Evolutionary conservation across 2,329 filamentous ascomycete species (phyloP).

Genomic region (Neopestalotiopsis rosae): DNA sequence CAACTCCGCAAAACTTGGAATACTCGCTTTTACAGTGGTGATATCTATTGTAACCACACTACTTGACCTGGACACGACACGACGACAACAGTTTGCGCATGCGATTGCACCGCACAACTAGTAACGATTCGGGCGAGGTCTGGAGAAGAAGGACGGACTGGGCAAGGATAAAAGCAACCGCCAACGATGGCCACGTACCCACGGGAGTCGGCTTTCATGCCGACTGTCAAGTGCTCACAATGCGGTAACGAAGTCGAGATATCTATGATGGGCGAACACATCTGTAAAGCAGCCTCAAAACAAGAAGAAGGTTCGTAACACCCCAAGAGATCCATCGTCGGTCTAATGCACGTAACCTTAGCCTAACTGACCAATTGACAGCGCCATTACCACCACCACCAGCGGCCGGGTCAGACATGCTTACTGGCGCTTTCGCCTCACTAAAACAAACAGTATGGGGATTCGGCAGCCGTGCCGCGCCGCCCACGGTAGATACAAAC

Average conservation of each 20-base stretch:
- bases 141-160: conserved; percentile 1
- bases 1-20: neutral
- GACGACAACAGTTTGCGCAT: neutral
- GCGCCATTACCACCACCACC: conserved; percentile 19
- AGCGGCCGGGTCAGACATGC: conserved; percentile 33
- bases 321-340: neutral
- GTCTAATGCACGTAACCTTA: neutral
- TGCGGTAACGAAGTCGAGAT: conserved; percentile 82
- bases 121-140: conserved; percentile 2
- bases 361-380: conserved; percentile 7
- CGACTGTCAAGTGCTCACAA: conserved; percentile 86
- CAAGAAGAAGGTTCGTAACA: conserved; percentile 51
- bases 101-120: neutral
- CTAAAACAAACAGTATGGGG: conserved; percentile 41
- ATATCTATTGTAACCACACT: neutral
- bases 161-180: conserved; percentile 19
- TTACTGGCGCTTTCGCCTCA: conserved; percentile 43
- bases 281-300: conserved; percentile 61
- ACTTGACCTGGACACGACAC: neutral
- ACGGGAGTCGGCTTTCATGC: conserved; percentile 73
- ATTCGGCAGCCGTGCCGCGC: conserved; percentile 47
- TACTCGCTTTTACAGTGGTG: neutral
- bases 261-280: conserved; percentile 83
- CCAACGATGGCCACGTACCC: conserved; percentile 51
- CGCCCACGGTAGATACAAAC: conserved; percentile 60